Evolutionary conservation across 1,284 basidiomycete genomes (phyloP).

Genomic region (Stygiomarasmius scandens): DNA sequence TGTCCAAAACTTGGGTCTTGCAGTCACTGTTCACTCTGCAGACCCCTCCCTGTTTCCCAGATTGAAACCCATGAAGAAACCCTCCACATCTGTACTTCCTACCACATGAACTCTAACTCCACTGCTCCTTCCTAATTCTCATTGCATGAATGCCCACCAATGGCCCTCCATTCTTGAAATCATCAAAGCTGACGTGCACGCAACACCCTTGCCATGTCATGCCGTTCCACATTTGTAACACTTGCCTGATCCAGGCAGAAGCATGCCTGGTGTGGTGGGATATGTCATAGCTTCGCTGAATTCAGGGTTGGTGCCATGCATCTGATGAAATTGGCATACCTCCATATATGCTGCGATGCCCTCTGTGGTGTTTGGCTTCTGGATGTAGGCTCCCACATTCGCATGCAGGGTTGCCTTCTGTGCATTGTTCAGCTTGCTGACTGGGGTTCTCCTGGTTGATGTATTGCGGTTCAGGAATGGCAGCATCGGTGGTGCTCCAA

Average conservation of each 20-base stretch:
- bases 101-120: neutral
- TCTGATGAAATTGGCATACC: neutral
- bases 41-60: conserved; percentile 5
- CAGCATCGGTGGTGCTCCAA: neutral
- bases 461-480: no score
- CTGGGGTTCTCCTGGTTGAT: no score
- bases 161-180: neutral
- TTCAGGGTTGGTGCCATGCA: neutral
- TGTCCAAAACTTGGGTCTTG: neutral
- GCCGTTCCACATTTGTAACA: neutral
- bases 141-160: conserved; percentile 2
- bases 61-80: neutral
- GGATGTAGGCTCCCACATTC: neutral
- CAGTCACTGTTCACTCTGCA: neutral
- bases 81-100: neutral
- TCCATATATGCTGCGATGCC: neutral
- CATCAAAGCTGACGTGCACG: neutral
- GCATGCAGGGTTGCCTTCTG: neutral
- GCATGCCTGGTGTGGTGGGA: neutral
- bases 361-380: neutral
- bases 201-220: neutral
- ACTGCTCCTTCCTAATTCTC: neutral
- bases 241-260: neutral
- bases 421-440: neutral
- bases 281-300: neutral